Evolutionary conservation across 164 flowering plant species (phyloP), one percentile per base, ranked within the genome.

Genomic region (Akebia trifoliata): DNA sequence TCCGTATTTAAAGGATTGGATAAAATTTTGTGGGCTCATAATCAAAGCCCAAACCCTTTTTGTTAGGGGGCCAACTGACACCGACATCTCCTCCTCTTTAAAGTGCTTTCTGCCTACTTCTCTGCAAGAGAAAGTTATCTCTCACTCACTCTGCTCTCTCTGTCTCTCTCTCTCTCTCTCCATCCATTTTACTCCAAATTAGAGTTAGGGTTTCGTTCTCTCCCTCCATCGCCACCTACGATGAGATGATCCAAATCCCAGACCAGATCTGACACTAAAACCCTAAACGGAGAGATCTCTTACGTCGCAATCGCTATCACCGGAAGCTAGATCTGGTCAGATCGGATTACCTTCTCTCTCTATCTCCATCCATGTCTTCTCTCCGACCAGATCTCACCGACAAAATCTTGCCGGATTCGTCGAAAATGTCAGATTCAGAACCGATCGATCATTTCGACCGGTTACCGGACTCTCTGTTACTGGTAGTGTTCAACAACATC

Each of bases 401-500:
- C 7, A 43, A 43, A 37, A 37, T 37, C 40, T 37, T 14, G 40
- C 40, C 40, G 40, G 11, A 17, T 43, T 25, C 47, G 47, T 37
- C 40, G n/a, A n/a, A n/a, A n/a, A n/a, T n/a, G n/a, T n/a, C n/a
- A n/a, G n/a, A n/a, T n/a, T n/a, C n/a, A n/a, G n/a, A n/a, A n/a
- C n/a, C n/a, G 54, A 37, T 57, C 57, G 97, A 89, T 63, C 83
- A 75, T 58, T 84, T 89, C 66, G 97, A 87, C 38, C 66, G 74
- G 14, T 40, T 87, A 0, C 95, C 97, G 4, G 95, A 86, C 53
- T 76, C 94, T 0, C 60, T 89, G 2, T 75, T 89, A 47, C 79
- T 89, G 8, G 55, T 86, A 2, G 69, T 89, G 17, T 86, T 89
- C 78, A 89, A 89, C 75, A 70, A 69, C 78, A 81, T 89, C 81